Base-by-base conservation (phyloP, 2,329 filamentous ascomycete species). In the Canariomyces notabilis region DNA sequence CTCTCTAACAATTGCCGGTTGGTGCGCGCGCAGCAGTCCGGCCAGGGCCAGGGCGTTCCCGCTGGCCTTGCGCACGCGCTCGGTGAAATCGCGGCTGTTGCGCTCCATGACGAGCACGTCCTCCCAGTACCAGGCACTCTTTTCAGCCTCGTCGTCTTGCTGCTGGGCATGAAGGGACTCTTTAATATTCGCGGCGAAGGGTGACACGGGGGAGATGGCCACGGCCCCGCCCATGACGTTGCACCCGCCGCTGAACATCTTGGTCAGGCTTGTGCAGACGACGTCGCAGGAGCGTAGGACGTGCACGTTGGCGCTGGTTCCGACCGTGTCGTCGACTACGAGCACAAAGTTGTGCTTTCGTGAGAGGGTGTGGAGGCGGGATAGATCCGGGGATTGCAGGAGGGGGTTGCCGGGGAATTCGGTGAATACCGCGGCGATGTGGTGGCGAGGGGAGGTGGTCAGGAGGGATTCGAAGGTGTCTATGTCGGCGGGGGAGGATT, bases 351-450 rank as follows among this genome's bases (percentile, higher is more conserved):
- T 5, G 32, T 52, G 34, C 1, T 29, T 7, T 2, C 3, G 9
- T 0, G 50, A 19, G 16, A 55, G 41, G 0, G 12, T 1, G 34
- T 37, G 26, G 1, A 57, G 49, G 7, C n/a, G 14, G 2, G 14
- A 0, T 0, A 58, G 40, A 34, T 48, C 29, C 15, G 56, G 55
- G 6, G 45, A 37, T 11, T 52, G 47, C 1, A 57, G 34, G 3
- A 58, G 48, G 1, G 56, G 56, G 49, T 58, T 58, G 6, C 53
- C 50, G 6, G 55, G 55, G 37, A 56, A 56, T 29, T 58, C 56
- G 41, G 56, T 58, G 22, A 58, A 37, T 0, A 57, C 15, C 0
- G 43, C 42, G 22, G 44, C 39, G 15, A 54, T 14, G 1, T 15
- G 4, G 2, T 36, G 19, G 1, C 16, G 18, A 11, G 18, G 14